Conservation (phyloP, 2,329 filamentous ascomycete genomes). For the Colletotrichum limetticola region DNA sequence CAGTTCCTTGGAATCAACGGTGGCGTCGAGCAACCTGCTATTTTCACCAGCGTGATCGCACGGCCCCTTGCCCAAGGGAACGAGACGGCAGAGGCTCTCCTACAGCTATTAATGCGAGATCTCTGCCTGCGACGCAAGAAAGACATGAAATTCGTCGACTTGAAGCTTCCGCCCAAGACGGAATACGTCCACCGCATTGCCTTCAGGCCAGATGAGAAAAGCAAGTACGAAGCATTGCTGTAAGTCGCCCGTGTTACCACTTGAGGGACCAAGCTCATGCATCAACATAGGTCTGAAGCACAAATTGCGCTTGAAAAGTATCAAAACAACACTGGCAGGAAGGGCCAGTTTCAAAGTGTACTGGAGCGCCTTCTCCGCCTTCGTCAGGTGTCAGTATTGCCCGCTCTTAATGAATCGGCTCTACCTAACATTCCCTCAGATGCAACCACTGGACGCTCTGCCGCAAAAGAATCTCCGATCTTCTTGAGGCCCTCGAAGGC, state of each 20-base stretch:
- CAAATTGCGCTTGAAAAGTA: slow-evolving; percentile 75
- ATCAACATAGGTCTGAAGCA: slow-evolving; percentile 70
- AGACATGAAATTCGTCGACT: slow-evolving; percentile 87
- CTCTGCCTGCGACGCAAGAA: slow-evolving; percentile 86
- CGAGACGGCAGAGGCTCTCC: slow-evolving; percentile 67
- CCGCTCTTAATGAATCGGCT: slow-evolving; percentile 12
- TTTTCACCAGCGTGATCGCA: slow-evolving; percentile 80
- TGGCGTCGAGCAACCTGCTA: slow-evolving; percentile 76
- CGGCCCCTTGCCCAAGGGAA: slow-evolving; percentile 72
- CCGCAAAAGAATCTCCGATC: slow-evolving; percentile 76
- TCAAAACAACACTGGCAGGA: slow-evolving; percentile 55
- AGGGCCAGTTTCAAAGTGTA: slow-evolving; percentile 75
- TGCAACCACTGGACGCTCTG: slow-evolving; percentile 92
- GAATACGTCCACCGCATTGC: slow-evolving; percentile 82
- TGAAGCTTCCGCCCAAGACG: slow-evolving; percentile 80
- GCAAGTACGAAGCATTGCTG: slow-evolving; percentile 81
- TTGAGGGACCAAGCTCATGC: slow-evolving; percentile 37
- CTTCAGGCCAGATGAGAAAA: slow-evolving; percentile 78
- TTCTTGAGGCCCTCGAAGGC: slow-evolving; percentile 76
- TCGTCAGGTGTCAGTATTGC: slow-evolving; percentile 71
- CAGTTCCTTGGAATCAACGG: slow-evolving; percentile 82
- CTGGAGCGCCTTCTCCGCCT: slow-evolving; percentile 85
- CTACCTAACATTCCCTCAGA: slow-evolving; percentile 44
- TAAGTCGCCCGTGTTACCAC: slow-evolving; percentile 48
- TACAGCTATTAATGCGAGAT: slow-evolving; percentile 82